Base-by-base conservation (phyloP, 352 stramenopile species). In the Pythium dissotocum region DNA sequence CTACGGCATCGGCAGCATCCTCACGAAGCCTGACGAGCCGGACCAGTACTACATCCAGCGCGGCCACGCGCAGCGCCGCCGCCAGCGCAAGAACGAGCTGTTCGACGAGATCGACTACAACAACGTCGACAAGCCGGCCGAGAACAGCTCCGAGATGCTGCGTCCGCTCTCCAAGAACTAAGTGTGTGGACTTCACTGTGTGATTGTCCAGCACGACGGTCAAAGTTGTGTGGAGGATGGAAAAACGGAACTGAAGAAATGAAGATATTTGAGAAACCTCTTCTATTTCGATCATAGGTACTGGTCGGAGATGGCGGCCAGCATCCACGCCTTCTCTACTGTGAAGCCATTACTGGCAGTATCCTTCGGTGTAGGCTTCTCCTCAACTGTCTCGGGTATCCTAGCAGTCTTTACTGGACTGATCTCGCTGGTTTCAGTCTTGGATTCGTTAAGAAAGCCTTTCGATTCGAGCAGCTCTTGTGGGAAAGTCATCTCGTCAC, bases 41-140 rank as follows among this genome's bases (percentile, higher is more conserved):
- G 88, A 96, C 61, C 79, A 91, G 73, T 94, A 85, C 73, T 96
- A 96, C 73, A 70, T 94, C 62, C 88, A 94, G 77, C 86, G 75
- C 16, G 78, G 78, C 63, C 85, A 94, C 66, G 66, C 90, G 61
- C 76, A 89, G 70, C 88, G 88, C 58, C 75, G 70, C 58, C 83
- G 86, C 70, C 80, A 94, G 76, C 85, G 77, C 68, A 76, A 78
- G 48, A 63, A 71, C 49, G 73, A 87, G 58, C 85, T 82, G 63
- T 89, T 89, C 53, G 84, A 89, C 46, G 77, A 93, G 13, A 72
- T 94, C 42, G 83, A 95, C 77, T 94, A 94, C 83, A 95, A 95
- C 79, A 83, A 95, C 74, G 80, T 80, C 36, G 55, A 86, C 26
- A 73, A 75, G 21, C 71, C 78, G 35, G 60, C 74, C 32, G 61